Evolutionary conservation across 495 filamentous ascomycete genomes (phyloP), one percentile per base, ranked within the genome.

Genomic region (Gamarada debralockiae): DNA sequence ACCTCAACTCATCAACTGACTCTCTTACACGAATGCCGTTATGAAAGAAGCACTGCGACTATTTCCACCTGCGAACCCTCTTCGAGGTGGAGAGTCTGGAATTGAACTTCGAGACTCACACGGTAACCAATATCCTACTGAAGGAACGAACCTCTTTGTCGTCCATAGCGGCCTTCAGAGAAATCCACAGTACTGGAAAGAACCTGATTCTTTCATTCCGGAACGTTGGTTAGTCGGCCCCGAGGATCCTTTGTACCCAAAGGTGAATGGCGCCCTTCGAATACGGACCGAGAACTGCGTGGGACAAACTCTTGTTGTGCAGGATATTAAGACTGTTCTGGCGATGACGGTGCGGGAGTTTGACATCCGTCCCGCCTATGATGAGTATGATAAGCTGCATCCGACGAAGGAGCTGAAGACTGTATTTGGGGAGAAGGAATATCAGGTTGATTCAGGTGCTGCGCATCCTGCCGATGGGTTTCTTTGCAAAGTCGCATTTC

Each of bases 251-350:
- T 51, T 74, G 45, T 65, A 63, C 51, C 62, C 74, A 74, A 75
- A 53, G 69, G 69, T 41, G 71, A 73, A 0, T 82, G 70, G 71
- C 63, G 70, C 6, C 71, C 75, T 82, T 82, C 47, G 76, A 75
- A 36, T 57, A 48, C 13, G 78, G 78, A 8, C 71, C 77, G 2
- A 56, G 79, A 5, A 69, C 25, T 83, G 79, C 56, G 72, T 82
- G 14, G 78, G 78, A 0, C 73, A 81, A 63, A 70, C 74, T 22
- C 62, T 80, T 27, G 74, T 74, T 3, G 63, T 76, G 57, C 64
- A 70, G 6, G 75, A 81, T 58, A 57, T 75, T 21, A 66, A 67
- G 48, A 63, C 76, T 20, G 65, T 73, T 15, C 43, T 80, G 17
- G 71, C 70, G 0, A 53, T 80, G 56, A 73, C 67, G n/a, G 63